These are phyloP conservation scores for Nissolia schottii DNA, from an alignment of 306 rosid species.

Conservation along the genomic window DNA sequence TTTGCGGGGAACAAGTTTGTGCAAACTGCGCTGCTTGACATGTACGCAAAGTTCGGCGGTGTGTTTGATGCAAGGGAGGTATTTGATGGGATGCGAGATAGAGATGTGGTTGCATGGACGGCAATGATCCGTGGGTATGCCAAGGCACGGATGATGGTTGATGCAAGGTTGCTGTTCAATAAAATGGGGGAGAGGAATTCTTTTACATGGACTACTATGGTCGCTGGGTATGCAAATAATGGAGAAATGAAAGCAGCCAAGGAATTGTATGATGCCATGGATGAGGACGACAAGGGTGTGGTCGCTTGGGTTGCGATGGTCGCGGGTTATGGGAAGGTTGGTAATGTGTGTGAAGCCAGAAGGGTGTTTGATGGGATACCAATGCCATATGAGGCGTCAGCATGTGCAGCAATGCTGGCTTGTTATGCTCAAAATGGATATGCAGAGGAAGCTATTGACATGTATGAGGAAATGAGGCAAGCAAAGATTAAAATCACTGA, in stretches of 20 bases:
- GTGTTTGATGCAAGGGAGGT: slow-evolving; percentile 44
- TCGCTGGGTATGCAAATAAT: slow-evolving; percentile 63
- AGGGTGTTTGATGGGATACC: slow-evolving; percentile 44
- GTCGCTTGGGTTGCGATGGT: slow-evolving; percentile 59
- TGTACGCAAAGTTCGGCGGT: slow-evolving; percentile 68
- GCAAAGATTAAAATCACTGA: slow-evolving; percentile 32
- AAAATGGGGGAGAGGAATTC: slow-evolving; percentile 47
- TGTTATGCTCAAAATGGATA: slow-evolving; percentile 74
- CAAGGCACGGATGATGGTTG: slow-evolving; percentile 60
- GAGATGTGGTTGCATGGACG: slow-evolving; percentile 68
- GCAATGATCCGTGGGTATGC: slow-evolving; percentile 65
- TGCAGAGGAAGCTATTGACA: slow-evolving; percentile 59
- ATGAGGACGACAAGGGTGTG: slow-evolving; percentile 37
- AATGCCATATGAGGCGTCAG: slow-evolving; percentile 24
- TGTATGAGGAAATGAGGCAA: slow-evolving; percentile 46
- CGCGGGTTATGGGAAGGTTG: slow-evolving; percentile 67
- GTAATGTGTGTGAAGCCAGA: slow-evolving; percentile 46
- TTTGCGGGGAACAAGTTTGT: slow-evolving; percentile 51
- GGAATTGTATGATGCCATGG: slow-evolving; percentile 50
- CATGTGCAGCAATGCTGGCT: slow-evolving; percentile 73
- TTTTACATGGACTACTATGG: slow-evolving; percentile 65
- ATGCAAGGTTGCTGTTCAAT: slow-evolving; percentile 57
- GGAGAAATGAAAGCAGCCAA: slow-evolving; percentile 64
- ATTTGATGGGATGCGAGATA: slow-evolving; percentile 53
- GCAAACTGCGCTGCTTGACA: slow-evolving; percentile 56